phyloP scores from a whole-genome alignment of 1,284 basidiomycete species.

The Pterula multifida region DNA sequence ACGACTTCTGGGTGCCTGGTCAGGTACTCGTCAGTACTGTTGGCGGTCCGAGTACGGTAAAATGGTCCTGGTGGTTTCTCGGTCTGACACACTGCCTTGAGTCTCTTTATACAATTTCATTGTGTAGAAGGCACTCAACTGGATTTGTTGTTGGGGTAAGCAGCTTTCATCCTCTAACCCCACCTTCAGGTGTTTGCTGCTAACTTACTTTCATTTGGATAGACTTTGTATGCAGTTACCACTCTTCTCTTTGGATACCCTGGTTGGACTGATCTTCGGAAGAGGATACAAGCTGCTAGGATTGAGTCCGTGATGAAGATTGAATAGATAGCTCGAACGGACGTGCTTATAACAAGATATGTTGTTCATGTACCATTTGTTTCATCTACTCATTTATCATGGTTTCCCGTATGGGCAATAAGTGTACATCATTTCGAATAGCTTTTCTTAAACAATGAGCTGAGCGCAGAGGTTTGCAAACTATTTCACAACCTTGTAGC shows the following conservation, averaged over 20 bases:
- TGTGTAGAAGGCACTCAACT: conserved; percentile 48
- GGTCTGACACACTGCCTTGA: conserved; percentile 35
- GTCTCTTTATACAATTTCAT: conserved; percentile 34
- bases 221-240: conserved; percentile 39
- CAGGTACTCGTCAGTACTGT: conserved; percentile 12
- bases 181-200: conserved; percentile 2
- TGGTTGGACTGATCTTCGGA: conserved; percentile 37
- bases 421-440: no score
- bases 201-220: conserved; percentile 4
- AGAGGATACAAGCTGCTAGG: conserved; percentile 47
- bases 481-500: no score
- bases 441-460: no score
- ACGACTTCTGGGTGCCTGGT: conserved; percentile 14
- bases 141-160: conserved; percentile 41
- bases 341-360: no score
- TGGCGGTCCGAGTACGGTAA: conserved; percentile 10
- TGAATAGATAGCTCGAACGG: conserved; percentile 17
- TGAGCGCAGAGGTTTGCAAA: no score
- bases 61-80: conserved; percentile 13
- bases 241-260: conserved; percentile 43
- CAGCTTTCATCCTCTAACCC: conserved; percentile 10
- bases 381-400: no score
- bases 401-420: no score
- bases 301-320: conserved; percentile 69
- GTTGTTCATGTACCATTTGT: no score